A percentile compares a stretch with the other conserved stretches of the same genome.
Conservation (phyloP, 73 alveolate genomes). For the Tetrahymena elliotti region DNA sequence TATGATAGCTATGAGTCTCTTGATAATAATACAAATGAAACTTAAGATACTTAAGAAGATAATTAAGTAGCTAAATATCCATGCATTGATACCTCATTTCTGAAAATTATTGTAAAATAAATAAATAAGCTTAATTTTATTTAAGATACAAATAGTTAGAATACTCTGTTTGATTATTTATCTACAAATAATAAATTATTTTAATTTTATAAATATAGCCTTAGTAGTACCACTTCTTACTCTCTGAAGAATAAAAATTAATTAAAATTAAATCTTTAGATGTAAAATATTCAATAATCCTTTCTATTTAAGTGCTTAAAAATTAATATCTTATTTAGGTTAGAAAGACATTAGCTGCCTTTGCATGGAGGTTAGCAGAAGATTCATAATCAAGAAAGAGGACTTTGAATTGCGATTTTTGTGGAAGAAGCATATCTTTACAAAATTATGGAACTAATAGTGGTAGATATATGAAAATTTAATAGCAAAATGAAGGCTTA, state of each 20-base stretch:
- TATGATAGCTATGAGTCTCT: background rate
- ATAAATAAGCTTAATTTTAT: background rate
- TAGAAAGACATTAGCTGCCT: background rate
- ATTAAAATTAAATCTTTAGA: background rate
- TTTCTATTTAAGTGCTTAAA: too few species aligned
- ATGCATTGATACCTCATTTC: background rate
- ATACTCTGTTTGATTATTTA: background rate
- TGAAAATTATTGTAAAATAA: background rate
- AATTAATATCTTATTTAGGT: background rate
- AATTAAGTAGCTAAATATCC: background rate
- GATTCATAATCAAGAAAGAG: background rate
- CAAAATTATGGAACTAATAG: background rate
- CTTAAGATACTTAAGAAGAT: background rate
- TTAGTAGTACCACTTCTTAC: background rate
- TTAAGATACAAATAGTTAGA: background rate
- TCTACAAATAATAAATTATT: background rate
- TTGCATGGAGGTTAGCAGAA: background rate
- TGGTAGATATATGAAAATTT: background rate
- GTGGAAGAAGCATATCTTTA: background rate
- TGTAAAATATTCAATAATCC: background rate
- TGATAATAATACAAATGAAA: background rate
- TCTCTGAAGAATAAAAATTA: background rate
- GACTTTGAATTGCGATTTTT: background rate
- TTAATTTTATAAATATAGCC: background rate
- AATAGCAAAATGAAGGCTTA: background rate